Evolutionary conservation across 2,329 filamentous ascomycete genomes (phyloP), one percentile per base, ranked within the genome.

Genomic region (Diaporthe sp.): DNA sequence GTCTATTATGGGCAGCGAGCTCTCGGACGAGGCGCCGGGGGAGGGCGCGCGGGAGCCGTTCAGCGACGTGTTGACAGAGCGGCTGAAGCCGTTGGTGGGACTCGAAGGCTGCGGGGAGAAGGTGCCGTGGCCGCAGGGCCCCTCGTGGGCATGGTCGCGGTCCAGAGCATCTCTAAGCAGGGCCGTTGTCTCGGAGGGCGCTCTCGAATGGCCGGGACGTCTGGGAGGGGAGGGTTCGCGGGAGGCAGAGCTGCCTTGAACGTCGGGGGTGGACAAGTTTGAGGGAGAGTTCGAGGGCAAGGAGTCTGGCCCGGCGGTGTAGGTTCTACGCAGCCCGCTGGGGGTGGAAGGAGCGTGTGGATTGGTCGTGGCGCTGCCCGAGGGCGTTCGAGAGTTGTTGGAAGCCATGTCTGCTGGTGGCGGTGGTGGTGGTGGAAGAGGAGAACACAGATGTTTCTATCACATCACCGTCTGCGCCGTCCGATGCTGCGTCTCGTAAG

Each of bases 51-150:
- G 84, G 37, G 79, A 82, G 77, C 71, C 83, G 72, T 78, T 82
- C 80, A 77, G 81, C 71, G 77, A 83, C 31, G 79, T 82, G 42
- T 78, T 78, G 53, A 81, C 82, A 39, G 82, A 80, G 62, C 79
- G 80, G 75, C 81, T 81, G 22, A 79, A 78, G 51, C 82, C 81
- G 60, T 83, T 85, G 46, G 82, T 80, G 5, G 88, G 87, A 68
- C 89, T 90, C 61, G 84, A 85, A 0, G 93, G 89, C 51, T 91
- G 87, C 1, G 94, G 93, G 58, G 94, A 95, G 81, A 96, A 95
- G 22, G 94, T 94, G 79, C 94, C 94, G 84, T 97, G 93, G 79
- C 90, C 88, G 85, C 92, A 95, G 72, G 83, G 82, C 28, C 87
- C 88, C 13, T 86, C 83, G 78, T 89, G 87, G 7, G 83, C 84